These are phyloP conservation scores for Polygonum aviculare DNA, from an alignment of 148 eudicot genomes.

Conservation along the genomic window DNA sequence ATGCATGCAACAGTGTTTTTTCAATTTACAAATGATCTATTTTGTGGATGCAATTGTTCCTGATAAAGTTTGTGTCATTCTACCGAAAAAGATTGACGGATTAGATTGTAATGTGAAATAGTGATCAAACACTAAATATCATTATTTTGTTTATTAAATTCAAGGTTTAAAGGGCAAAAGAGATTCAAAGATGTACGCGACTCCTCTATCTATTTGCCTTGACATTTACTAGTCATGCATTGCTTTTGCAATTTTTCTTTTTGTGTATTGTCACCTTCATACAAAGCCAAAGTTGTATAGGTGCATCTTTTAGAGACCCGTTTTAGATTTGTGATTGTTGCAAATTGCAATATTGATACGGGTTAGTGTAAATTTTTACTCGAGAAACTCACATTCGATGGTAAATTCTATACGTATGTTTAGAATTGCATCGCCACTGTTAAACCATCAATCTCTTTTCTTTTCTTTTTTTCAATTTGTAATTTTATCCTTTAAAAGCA, in stretches of 20 bases:
- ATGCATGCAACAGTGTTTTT: too few species aligned
- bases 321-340: neutral
- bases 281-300: neutral
- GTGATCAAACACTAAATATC: neutral
- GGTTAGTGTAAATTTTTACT: too few species aligned
- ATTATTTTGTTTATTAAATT: neutral
- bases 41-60: neutral
- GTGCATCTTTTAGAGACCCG: neutral
- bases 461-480: too few species aligned
- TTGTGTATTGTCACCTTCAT: neutral
- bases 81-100: neutral
- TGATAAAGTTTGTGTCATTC: neutral
- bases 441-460: too few species aligned
- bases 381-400: too few species aligned
- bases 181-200: neutral
- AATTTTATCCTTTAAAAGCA: too few species aligned
- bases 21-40: neutral
- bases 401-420: too few species aligned
- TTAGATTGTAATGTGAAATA: neutral
- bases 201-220: neutral
- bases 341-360: neutral
- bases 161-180: slow-evolving; percentile 2
- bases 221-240: neutral
- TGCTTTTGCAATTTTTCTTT: slow-evolving; percentile 4
- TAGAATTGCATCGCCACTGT: too few species aligned